These are phyloP conservation scores for Triticum dicoccoides DNA, from an alignment of 176 grass and related monocot genomes.

Conservation along the genomic window DNA sequence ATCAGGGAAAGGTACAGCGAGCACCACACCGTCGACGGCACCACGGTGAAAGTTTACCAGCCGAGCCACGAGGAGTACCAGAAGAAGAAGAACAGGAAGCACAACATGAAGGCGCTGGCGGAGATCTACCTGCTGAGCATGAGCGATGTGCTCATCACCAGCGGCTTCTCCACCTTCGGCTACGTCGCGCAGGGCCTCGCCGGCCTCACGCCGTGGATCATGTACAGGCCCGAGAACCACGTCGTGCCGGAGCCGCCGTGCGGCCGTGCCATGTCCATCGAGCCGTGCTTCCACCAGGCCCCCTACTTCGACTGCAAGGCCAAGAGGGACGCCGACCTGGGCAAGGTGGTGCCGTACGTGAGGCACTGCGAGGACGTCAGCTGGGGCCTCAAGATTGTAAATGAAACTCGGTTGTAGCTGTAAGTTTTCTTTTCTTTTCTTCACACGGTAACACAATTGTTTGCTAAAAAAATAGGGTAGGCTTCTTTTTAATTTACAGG, in stretches of 20 bases:
- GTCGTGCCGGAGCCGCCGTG: slow-evolving; percentile 41
- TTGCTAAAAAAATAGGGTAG: neutral
- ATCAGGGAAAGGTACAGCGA: slow-evolving; percentile 50
- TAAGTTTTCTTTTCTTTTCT: neutral
- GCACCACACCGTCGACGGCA: slow-evolving; percentile 41
- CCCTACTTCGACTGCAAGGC: slow-evolving; percentile 60
- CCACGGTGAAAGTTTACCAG: slow-evolving; percentile 45
- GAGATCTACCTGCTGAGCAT: slow-evolving; percentile 89
- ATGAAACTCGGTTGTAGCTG: slow-evolving; percentile 35
- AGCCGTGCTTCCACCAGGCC: slow-evolving; percentile 73
- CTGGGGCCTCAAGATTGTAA: slow-evolving; percentile 69
- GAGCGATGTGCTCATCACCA: slow-evolving; percentile 59
- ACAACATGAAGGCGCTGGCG: slow-evolving; percentile 74
- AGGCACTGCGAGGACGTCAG: slow-evolving; percentile 80
- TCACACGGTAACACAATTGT: neutral
- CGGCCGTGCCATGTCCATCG: slow-evolving; percentile 55
- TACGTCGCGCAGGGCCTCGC: slow-evolving; percentile 62
- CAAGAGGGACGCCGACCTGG: slow-evolving; percentile 43
- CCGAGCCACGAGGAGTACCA: slow-evolving; percentile 68
- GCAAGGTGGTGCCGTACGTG: slow-evolving; percentile 46
- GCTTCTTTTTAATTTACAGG: neutral
- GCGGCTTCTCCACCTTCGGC: slow-evolving; percentile 70
- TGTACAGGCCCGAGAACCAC: slow-evolving; percentile 52
- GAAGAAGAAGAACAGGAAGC: slow-evolving; percentile 47
- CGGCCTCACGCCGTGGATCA: slow-evolving; percentile 59